Conservation (phyloP, 306 rosid species). For the Medicago ruthenica region DNA sequence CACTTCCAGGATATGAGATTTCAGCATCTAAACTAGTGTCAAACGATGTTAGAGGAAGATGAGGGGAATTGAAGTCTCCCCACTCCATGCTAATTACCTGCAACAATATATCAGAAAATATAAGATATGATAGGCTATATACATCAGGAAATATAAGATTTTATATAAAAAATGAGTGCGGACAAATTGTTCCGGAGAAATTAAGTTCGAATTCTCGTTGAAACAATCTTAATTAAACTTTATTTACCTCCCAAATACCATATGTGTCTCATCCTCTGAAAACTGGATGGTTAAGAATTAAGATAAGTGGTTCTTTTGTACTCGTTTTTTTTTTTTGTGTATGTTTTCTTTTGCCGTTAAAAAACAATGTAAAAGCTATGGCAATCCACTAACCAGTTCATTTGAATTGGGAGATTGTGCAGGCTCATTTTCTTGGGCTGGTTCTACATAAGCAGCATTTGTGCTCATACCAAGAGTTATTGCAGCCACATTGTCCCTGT, state of each 20-base stretch:
- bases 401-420: conserved; percentile 52
- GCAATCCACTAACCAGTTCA: conserved; percentile 57
- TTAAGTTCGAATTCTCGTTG: too few relatives aligned
- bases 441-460: conserved; percentile 71
- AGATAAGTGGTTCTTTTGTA: too few relatives aligned
- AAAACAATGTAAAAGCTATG: background rate
- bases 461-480: conserved; percentile 66
- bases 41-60: conserved; percentile 65
- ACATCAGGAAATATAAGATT: background rate
- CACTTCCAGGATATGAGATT: conserved; percentile 60
- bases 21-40: conserved; percentile 62
- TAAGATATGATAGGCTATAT: too few relatives aligned
- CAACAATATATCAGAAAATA: conserved; percentile 41
- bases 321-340: background rate
- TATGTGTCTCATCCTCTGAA: too few relatives aligned
- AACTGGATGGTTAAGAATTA: too few relatives aligned
- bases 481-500: conserved; percentile 64
- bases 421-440: conserved; percentile 47
- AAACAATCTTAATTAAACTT: too few relatives aligned
- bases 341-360: background rate
- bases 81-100: conserved; percentile 72
- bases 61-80: conserved; percentile 65
- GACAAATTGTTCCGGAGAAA: too few relatives aligned
- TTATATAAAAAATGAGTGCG: too few relatives aligned
- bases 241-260: too few relatives aligned